Base-by-base conservation (phyloP, 2,329 filamentous ascomycete species). In the Aspergillus melleus region DNA sequence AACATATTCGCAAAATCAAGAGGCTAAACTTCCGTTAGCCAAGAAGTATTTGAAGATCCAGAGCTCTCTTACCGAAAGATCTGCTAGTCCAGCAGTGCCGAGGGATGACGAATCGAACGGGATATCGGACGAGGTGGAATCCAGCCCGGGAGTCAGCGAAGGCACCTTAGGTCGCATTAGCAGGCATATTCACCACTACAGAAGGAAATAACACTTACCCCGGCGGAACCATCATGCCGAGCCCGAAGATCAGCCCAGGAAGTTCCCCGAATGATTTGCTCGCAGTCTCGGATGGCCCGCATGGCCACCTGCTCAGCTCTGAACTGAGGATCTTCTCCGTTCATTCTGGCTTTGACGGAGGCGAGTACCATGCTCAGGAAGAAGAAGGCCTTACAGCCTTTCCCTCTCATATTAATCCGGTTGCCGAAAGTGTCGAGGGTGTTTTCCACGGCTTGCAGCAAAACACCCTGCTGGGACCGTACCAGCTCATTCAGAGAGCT, bases 1-100 rank as follows among this genome's bases (percentile, higher is more conserved):
- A 74, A 69, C 57, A 73, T 67, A n/a, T 64, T 70, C 3, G 67
- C 70, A 49, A 74, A 61, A 51, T 73, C 72, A 30, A 73, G 59
- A 19, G 72, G 62, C 71, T 74, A 52, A 3, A 9, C 6, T 24
- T 26, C 24, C 10, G 56, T 54, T 26, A 54, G 42, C 19, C 42
- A 29, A 39, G 22, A 9, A n/a, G 3, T 6, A 22, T 14, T 10
- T n/a, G n/a, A 42, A 9, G 19, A 36, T 47, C 14, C 20, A 6
- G 6, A 9, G 4, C 24, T 16, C 14, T 36, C 70, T 66, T 66
- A 72, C 71, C 8, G 68, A 66, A 52, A 72, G 63, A 39, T 66
- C 64, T 14, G 62, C 55, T 22, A 68, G 57, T 39, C 69, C 68
- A 1, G 59, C 58, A 12, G 66, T 64, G 5, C 68, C 44, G 2